These are phyloP conservation scores for Styphnolobium japonicum DNA, from an alignment of 306 rosid species.

Conservation along the genomic window DNA sequence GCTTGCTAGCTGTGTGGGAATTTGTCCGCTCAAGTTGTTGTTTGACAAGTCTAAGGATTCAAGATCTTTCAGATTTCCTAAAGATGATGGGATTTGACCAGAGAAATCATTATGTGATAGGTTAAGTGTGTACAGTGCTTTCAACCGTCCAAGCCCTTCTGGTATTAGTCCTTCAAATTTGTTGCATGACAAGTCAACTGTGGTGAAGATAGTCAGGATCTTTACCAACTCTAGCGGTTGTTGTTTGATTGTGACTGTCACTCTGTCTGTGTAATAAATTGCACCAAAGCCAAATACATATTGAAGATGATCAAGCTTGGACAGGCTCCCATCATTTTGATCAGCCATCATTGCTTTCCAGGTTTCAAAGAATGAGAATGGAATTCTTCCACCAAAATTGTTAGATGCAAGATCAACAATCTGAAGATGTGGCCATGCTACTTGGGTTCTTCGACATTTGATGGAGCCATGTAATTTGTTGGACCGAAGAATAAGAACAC, in stretches of 20 bases:
- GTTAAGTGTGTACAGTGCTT: not conserved
- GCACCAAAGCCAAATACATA: too few relatives aligned
- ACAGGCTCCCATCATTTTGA: not conserved
- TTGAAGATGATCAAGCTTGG: not conserved
- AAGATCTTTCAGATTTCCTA: not conserved
- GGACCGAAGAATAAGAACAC: not conserved
- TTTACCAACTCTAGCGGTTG: not conserved
- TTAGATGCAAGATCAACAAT: not conserved
- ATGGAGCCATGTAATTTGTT: not conserved
- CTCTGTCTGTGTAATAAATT: slow-evolving; percentile 11
- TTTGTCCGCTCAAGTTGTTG: slow-evolving; percentile 4
- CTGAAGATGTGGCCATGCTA: not conserved
- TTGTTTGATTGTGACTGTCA: not conserved
- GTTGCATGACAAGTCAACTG: slow-evolving; percentile 1
- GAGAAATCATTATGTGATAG: slow-evolving; percentile 3
- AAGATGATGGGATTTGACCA: slow-evolving; percentile 21
- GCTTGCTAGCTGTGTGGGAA: slow-evolving; percentile 3
- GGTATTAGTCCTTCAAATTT: not conserved
- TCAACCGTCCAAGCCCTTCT: not conserved
- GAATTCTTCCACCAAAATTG: slow-evolving; percentile 16
- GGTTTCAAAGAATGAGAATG: not conserved
- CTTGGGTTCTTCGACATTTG: slow-evolving; percentile 3
- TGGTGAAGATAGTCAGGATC: not conserved
- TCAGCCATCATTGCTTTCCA: slow-evolving; percentile 14
- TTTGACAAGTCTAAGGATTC: slow-evolving; percentile 33